Evolutionary conservation across 352 stramenopile species (phyloP).

Genomic region (Achlya hypogyna): DNA sequence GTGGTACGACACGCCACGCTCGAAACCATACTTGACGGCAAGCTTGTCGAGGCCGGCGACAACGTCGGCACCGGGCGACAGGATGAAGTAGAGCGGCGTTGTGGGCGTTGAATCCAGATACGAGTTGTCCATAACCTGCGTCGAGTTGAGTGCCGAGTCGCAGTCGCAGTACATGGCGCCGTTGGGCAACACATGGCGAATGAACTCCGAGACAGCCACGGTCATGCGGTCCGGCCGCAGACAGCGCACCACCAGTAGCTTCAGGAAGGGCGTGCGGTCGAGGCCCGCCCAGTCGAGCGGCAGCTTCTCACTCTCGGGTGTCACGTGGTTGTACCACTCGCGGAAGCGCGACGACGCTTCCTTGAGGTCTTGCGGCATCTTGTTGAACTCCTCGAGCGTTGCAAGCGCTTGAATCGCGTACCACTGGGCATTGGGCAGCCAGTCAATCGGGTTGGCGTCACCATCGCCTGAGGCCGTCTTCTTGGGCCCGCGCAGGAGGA

Average conservation of each 20-base stretch:
- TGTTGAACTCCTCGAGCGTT: constrained; percentile 94
- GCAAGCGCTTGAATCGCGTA: constrained; percentile 83
- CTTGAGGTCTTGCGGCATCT: constrained; percentile 93
- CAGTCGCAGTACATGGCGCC: constrained; percentile 93
- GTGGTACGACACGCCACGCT: constrained; percentile 94
- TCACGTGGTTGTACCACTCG: constrained; percentile 97
- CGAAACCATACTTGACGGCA: constrained; percentile 91
- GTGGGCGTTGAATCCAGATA: constrained; percentile 91
- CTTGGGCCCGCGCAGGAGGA: constrained; percentile 87
- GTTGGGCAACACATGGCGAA: constrained; percentile 88
- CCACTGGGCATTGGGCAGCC: constrained; percentile 91
- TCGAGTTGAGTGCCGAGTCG: constrained; percentile 92
- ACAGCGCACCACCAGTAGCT: constrained; percentile 93
- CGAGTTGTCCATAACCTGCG: constrained; percentile 94
- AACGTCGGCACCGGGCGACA: constrained; percentile 93
- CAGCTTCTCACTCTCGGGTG: constrained; percentile 94
- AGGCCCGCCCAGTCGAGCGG: constrained; percentile 94
- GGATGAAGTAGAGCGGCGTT: constrained; percentile 96
- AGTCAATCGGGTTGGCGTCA: constrained; percentile 76
- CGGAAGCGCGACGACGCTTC: constrained; percentile 92
- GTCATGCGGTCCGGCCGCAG: constrained; percentile 92
- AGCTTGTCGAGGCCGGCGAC: constrained; percentile 92
- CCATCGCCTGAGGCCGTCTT: constrained; percentile 40
- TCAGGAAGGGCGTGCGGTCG: constrained; percentile 93
- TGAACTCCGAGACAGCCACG: constrained; percentile 92